Base-by-base conservation (phyloP, 768 basidiomycete genomes). In the Tylopilus intermedius region DNA sequence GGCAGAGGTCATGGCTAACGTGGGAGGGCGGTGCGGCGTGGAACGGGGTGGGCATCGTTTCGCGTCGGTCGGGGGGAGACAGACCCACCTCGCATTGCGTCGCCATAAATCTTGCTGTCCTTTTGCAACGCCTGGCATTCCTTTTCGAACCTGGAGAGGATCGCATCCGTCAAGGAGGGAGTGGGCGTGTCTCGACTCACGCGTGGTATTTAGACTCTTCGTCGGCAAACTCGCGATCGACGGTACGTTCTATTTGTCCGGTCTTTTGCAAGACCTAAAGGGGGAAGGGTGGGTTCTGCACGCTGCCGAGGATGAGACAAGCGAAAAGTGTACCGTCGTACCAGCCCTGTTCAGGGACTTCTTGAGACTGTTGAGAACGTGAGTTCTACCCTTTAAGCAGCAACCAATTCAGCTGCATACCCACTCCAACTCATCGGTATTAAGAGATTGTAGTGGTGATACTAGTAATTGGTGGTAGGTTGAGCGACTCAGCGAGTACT, bases 221-320 rank as follows among this genome's bases (percentile, higher is more conserved):
- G 53, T 94, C 87, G 13, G 86, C 78, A 63, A 96, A 98, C 64
- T 98, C 94, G 46, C 90, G 76, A 71, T 98, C 95, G 24, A 96
- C 82, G 0, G 95, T 98, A 27, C 94, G 79, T 67, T 98, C 95
- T 54, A 98, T 92, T 72, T 97, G 94, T 51, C 95, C 95, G 1
- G 94, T 95, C 82, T 97, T 97, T 78, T 97, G 94, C 68, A 95
- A 79, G 62, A 98, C 79, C 90, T 93, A 65, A 40, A 47, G 26
- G 29, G 50, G 58, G 37, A 50, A 21, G 15, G 5, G 15, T 45
- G 47, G 47, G 57, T 57, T 18, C 50, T 49, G 50, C 22, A 15
- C 29, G 30, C 11, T 46, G 32, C 39, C 39, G 38, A 53, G 45
- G 27, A 27, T 22, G 48, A 45, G 39, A 27, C 11, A 37, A 41